Evolutionary conservation across 2,329 filamentous ascomycete genomes (phyloP).

Genomic region (Talaromyces sp.): DNA sequence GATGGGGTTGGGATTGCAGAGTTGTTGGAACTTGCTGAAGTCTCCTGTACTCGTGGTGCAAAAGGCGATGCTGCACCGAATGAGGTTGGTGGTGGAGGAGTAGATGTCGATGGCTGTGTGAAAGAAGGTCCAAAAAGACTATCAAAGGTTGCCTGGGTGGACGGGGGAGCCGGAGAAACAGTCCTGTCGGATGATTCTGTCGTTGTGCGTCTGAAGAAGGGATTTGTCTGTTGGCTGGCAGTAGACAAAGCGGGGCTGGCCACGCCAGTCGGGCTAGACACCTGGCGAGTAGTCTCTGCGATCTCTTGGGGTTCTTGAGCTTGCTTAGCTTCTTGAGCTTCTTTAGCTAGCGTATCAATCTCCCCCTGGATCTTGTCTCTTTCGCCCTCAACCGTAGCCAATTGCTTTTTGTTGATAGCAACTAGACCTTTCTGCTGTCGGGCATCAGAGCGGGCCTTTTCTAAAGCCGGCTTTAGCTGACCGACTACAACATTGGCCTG

Average conservation of each 20-base stretch:
- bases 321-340: conserved; percentile 60
- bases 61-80: conserved; percentile 55
- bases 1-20: conserved; percentile 58
- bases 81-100: conserved; percentile 54
- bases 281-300: conserved; percentile 26
- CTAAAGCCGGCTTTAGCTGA: conserved; percentile 82
- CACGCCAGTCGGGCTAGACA: conserved; percentile 49
- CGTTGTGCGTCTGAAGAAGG: conserved; percentile 76
- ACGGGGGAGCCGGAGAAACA: conserved; percentile 50
- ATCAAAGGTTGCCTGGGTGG: conserved; percentile 71
- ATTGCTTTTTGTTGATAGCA: conserved; percentile 97
- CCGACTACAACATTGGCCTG: conserved; percentile 77
- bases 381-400: conserved; percentile 83
- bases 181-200: conserved; percentile 49
- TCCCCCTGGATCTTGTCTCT: conserved; percentile 83
- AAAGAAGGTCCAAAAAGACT: conserved; percentile 78
- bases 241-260: conserved; percentile 63
- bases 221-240: conserved; percentile 76
- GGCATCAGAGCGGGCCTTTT: conserved; percentile 88
- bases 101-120: conserved; percentile 43
- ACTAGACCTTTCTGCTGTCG: conserved; percentile 94
- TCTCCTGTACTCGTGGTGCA: conserved; percentile 40
- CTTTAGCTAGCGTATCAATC: conserved; percentile 63
- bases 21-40: conserved; percentile 42
- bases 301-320: conserved; percentile 57